Evolutionary conservation across 495 filamentous ascomycete species (phyloP).

Genomic region (Emericellopsis terricola): DNA sequence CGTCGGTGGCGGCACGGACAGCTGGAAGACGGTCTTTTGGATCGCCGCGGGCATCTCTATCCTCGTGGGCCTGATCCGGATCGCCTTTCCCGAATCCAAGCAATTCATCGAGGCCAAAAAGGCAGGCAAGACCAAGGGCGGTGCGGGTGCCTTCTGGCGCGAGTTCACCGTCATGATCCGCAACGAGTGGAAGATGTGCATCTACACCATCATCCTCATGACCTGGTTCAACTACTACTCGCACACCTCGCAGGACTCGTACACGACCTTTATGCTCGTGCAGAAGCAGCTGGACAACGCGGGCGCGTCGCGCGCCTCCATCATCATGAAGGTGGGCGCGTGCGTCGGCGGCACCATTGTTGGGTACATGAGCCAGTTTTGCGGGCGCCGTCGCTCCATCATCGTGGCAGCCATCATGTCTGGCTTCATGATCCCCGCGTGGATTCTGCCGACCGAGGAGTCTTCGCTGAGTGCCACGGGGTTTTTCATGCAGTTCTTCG

Average conservation of each 20-base stretch:
- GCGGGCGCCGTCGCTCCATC: constrained; percentile 52
- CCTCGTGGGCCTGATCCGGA: constrained; percentile 41
- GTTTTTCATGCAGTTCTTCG: constrained; percentile 65
- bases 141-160: constrained; percentile 35
- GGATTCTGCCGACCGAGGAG: constrained; percentile 46
- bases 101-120: constrained; percentile 50
- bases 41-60: constrained; percentile 40
- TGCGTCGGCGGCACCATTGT: constrained; percentile 54
- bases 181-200: constrained; percentile 50
- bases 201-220: constrained; percentile 59
- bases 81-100: constrained; percentile 49
- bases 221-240: constrained; percentile 38
- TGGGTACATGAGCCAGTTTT: constrained; percentile 52
- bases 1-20: constrained; percentile 34
- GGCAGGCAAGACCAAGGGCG: constrained; percentile 26
- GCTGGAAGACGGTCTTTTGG: constrained; percentile 50
- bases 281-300: constrained; percentile 45
- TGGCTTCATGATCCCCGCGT: constrained; percentile 44
- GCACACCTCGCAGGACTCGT: constrained; percentile 55
- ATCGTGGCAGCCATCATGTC: constrained; percentile 38
- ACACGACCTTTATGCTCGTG: constrained; percentile 56
- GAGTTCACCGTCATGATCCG: constrained; percentile 43
- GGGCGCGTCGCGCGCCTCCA: constrained; percentile 45
- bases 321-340: constrained; percentile 58
- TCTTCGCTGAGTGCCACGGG: constrained; percentile 40